Evolutionary conservation across 2,329 filamentous ascomycete species (phyloP), one percentile per base, ranked within the genome.

Genomic region (Escovopsis sp.): DNA sequence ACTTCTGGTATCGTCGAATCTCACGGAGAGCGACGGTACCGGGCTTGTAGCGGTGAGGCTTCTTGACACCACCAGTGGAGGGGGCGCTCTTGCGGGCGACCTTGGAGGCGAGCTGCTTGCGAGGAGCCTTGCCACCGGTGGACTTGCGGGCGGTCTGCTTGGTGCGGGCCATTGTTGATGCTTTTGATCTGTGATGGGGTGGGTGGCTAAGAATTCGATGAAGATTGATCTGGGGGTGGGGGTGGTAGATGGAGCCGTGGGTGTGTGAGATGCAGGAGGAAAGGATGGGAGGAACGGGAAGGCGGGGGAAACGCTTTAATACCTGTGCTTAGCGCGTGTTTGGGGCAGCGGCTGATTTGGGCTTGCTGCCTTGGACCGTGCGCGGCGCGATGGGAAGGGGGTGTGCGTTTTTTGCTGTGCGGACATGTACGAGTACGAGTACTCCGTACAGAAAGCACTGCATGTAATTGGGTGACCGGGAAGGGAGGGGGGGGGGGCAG

Each of bases 81-180:
- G 90, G 90, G 43, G 90, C 88, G 54, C 80, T 86, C 79, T 98
- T 98, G 71, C 90, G 87, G 56, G 90, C 88, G 50, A 88, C 90
- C 83, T 94, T 94, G 73, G 87, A 94, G 54, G 88, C 88, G 58
- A 96, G 86, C 77, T 94, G 87, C 84, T 98, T 98, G 66, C 76
- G 74, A 44, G 76, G 76, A 51, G 76, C 76, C 70, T 81, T 80
- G 71, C 76, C 76, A 76, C 76, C 76, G 53, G 76, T 81, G 62
- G 76, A 80, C 72, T 94, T 78, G 58, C 75, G 72, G 53, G 73
- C 73, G 53, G 70, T 76, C 58, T 76, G 71, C 70, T 76, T 76
- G 45, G 71, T 76, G 54, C 71, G 71, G 50, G 71, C 71, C 71
- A 76, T 76, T 65, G 54, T 59, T 51, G 53, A 41, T 52, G 55